These are phyloP conservation scores for Podospora anserina DNA, from an alignment of 495 filamentous ascomycete species.

Conservation along the genomic window DNA sequence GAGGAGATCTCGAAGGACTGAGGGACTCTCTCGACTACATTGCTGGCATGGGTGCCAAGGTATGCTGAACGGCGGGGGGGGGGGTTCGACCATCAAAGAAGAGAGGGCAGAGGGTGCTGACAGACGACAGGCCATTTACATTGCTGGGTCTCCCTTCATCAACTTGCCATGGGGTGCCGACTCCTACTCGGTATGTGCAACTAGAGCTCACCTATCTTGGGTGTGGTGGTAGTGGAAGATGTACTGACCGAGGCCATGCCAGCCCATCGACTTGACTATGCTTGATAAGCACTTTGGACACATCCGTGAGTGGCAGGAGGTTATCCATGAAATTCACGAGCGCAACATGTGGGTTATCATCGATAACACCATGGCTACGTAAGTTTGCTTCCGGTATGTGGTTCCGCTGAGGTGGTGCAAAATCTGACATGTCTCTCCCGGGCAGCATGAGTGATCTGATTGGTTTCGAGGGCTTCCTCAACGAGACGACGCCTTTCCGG, in stretches of 20 bases:
- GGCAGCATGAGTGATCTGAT: slow-evolving; percentile 62
- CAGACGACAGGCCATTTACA: slow-evolving; percentile 55
- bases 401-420: background rate
- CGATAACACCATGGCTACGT: slow-evolving; percentile 68
- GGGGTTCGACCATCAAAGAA: background rate
- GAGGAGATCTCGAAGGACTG: slow-evolving; percentile 65
- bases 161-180: slow-evolving; percentile 71
- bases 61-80: slow-evolving; percentile 6
- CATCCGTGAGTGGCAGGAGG: slow-evolving; percentile 60
- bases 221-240: background rate
- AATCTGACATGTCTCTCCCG: slow-evolving; percentile 15
- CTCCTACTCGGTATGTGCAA: slow-evolving; percentile 47
- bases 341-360: slow-evolving; percentile 69
- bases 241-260: slow-evolving; percentile 12
- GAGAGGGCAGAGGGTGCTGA: slow-evolving; percentile 7
- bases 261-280: slow-evolving; percentile 66
- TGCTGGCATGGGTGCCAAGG: slow-evolving; percentile 70
- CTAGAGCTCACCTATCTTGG: too few species aligned
- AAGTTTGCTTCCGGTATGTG: slow-evolving; percentile 8
- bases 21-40: slow-evolving; percentile 68
- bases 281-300: slow-evolving; percentile 68
- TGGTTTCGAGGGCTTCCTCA: slow-evolving; percentile 65
- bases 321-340: slow-evolving; percentile 61
- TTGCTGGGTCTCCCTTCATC: slow-evolving; percentile 66
- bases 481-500: slow-evolving; percentile 61